These are phyloP conservation scores for Alternaria brassicae DNA, from an alignment of 2,329 filamentous ascomycete genomes.

Conservation along the genomic window DNA sequence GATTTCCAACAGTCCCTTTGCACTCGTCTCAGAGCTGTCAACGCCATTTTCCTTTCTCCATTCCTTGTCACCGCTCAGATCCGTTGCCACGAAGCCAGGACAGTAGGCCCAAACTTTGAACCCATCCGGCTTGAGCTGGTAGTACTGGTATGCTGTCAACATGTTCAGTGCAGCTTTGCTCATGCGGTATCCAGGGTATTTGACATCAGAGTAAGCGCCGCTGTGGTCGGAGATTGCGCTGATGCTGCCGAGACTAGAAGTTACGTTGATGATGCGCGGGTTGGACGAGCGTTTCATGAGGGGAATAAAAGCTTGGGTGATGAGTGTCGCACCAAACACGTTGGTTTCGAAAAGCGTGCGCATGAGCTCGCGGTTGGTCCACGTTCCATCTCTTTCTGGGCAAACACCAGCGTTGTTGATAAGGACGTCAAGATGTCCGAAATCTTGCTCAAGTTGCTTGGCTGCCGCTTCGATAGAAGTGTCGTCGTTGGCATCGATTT, in stretches of 20 bases:
- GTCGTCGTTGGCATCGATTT: constrained; percentile 48
- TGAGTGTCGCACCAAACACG: constrained; percentile 44
- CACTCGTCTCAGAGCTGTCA: constrained; percentile 44
- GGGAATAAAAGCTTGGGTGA: constrained; percentile 44
- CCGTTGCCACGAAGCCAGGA: constrained; percentile 42
- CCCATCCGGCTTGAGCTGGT: constrained; percentile 40
- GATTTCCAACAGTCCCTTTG: constrained; percentile 41
- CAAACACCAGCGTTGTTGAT: constrained; percentile 82
- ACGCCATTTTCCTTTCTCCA: constrained; percentile 16
- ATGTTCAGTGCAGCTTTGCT: constrained; percentile 49
- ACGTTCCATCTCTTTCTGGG: constrained; percentile 11
- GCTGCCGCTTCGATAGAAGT: constrained; percentile 45
- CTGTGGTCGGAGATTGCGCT: constrained; percentile 24
- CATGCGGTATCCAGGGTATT: constrained; percentile 38
- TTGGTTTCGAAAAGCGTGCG: constrained; percentile 47
- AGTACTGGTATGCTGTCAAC: constrained; percentile 49
- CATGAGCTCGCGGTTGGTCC: constrained; percentile 26
- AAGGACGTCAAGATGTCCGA: constrained; percentile 72
- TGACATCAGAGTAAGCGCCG: constrained; percentile 1
- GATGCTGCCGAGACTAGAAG: constrained; percentile 45
- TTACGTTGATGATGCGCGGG: constrained; percentile 48
- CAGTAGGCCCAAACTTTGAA: constrained; percentile 43
- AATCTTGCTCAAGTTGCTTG: constrained; percentile 39
- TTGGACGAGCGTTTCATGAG: constrained; percentile 43
- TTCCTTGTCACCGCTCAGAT: constrained; percentile 33